Conservation (phyloP, 257 asterid species). For the Ocimum tenuiflorum region DNA sequence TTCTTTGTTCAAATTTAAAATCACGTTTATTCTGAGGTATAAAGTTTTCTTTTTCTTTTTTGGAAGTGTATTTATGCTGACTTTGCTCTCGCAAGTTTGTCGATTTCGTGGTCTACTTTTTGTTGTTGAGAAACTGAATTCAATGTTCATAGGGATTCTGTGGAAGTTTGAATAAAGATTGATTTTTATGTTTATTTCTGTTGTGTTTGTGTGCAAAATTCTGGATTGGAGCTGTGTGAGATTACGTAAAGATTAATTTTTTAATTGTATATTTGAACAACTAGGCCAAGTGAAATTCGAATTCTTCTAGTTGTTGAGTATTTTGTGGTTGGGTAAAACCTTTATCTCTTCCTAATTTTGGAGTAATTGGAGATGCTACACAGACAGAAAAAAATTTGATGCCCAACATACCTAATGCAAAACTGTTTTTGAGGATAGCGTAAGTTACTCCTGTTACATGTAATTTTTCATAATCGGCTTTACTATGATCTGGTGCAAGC, state of each 20-base stretch:
- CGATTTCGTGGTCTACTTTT: not conserved
- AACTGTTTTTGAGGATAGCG: not conserved
- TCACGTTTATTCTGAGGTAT: slow-evolving; percentile 16
- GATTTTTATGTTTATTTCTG: not conserved
- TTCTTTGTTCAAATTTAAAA: not conserved
- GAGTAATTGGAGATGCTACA: not conserved
- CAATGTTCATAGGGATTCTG: not conserved
- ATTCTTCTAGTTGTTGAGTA: not conserved
- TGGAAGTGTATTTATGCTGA: not conserved
- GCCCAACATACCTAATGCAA: too few species aligned
- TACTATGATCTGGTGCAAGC: not conserved
- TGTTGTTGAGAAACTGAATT: not conserved
- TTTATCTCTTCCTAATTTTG: not conserved
- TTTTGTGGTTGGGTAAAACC: not conserved
- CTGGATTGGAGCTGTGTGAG: not conserved
- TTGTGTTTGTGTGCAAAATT: not conserved
- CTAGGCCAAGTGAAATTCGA: not conserved
- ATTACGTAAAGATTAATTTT: not conserved
- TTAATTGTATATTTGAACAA: not conserved
- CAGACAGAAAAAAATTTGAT: not conserved
- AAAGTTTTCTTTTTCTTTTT: not conserved
- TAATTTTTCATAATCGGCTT: not conserved
- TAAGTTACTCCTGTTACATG: not conserved
- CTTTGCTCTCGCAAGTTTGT: not conserved
- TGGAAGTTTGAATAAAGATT: not conserved